Evolutionary conservation across 257 asterid species (phyloP).

Genomic region (Handroanthus guayacan): DNA sequence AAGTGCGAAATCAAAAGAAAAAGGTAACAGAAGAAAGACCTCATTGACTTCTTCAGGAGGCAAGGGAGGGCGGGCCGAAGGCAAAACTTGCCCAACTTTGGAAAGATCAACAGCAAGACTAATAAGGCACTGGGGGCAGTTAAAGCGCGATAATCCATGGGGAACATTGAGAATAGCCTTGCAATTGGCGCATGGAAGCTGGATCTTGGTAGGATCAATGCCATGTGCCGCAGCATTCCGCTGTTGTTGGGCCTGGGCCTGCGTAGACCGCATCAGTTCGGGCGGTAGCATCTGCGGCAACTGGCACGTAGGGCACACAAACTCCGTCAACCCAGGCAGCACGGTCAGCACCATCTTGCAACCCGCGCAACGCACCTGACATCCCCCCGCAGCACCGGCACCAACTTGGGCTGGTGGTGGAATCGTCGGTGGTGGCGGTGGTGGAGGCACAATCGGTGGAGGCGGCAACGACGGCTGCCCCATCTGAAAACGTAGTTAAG

Average conservation of each 20-base stretch:
- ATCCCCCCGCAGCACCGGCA: slow-evolving; percentile 48
- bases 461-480: slow-evolving; percentile 86
- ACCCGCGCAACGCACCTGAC: slow-evolving; percentile 97
- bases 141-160: slow-evolving; percentile 80
- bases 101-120: slow-evolving; percentile 83
- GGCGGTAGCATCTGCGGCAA: slow-evolving; percentile 99
- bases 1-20: background rate
- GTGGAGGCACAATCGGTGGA: slow-evolving; percentile 58
- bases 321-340: slow-evolving; percentile 73
- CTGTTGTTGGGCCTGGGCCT: slow-evolving; percentile 48
- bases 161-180: slow-evolving; percentile 95
- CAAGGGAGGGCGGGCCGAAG: slow-evolving; percentile 49
- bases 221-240: slow-evolving; percentile 74
- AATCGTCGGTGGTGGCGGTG: slow-evolving; percentile 57
- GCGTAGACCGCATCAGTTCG: slow-evolving; percentile 63
- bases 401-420: slow-evolving; percentile 51
- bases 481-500: slow-evolving; percentile 41
- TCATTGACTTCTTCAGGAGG: slow-evolving; percentile 92
- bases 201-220: slow-evolving; percentile 97
- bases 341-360: slow-evolving; percentile 89
- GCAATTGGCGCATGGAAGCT: slow-evolving; percentile 91
- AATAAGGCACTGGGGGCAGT: slow-evolving; percentile 86
- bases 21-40: slow-evolving; percentile 50
- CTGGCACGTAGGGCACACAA: slow-evolving; percentile 91
- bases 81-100: slow-evolving; percentile 58